Evolutionary conservation across 305 asterid species (phyloP).

Genomic region (Fraxinus xanthoxyloides): DNA sequence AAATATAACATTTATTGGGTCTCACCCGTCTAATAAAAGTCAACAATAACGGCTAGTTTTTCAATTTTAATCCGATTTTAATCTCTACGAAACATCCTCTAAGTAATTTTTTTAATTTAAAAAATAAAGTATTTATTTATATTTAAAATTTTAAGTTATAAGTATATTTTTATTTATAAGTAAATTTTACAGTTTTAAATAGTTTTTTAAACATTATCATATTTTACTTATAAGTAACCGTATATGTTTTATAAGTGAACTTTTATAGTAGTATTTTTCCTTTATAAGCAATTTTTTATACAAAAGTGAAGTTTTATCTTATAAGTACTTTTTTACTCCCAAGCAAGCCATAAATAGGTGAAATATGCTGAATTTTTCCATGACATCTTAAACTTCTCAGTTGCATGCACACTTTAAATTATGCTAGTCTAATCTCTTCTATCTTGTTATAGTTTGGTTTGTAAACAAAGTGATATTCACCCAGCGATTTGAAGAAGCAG

Average conservation of each 20-base stretch:
- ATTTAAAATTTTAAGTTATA: not conserved
- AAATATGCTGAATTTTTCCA: not conserved
- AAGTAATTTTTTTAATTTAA: not conserved
- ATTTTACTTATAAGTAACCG: no score
- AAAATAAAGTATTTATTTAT: no score
- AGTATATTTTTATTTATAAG: not conserved
- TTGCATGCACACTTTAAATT: not conserved
- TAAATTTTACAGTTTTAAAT: not conserved
- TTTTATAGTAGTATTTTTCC: no score
- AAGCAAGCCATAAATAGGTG: not conserved
- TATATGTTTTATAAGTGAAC: no score
- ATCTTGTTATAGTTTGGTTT: slow-evolving; percentile 17
- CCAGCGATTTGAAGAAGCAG: not conserved
- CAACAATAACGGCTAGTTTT: no score
- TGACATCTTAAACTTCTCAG: not conserved
- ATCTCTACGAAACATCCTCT: no score
- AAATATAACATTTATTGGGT: no score
- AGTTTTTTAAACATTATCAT: not conserved
- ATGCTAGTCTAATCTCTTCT: not conserved
- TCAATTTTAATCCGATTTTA: no score
- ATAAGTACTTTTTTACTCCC: no score
- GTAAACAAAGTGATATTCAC: not conserved
- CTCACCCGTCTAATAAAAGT: no score
- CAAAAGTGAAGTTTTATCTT: no score
- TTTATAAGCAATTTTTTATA: no score